Percentiles rank a stretch among this genome's conserved stretches.
Evolutionary conservation across 345 rosid species (phyloP).

Genomic region (Linum usitatissimum): DNA sequence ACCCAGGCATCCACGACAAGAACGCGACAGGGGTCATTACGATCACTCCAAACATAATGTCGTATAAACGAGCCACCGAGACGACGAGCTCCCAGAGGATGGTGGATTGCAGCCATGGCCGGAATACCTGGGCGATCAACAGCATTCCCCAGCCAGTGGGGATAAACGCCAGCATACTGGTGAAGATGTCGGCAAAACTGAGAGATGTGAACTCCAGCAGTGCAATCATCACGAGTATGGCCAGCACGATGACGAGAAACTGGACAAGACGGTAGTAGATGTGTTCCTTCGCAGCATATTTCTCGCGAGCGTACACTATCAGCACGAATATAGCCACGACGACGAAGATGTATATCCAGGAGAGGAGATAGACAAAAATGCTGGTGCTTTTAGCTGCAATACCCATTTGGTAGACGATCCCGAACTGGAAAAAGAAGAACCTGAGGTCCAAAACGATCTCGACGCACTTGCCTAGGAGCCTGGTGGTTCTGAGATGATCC

Average conservation of each 20-base stretch:
- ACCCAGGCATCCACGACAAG: slow-evolving; percentile 89
- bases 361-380: slow-evolving; percentile 63
- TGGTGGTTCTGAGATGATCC: slow-evolving; percentile 76
- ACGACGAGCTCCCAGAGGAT: slow-evolving; percentile 61
- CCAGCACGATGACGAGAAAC: slow-evolving; percentile 56
- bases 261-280: slow-evolving; percentile 79
- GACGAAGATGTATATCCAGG: slow-evolving; percentile 61
- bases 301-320: slow-evolving; percentile 54
- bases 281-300: slow-evolving; percentile 66
- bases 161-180: slow-evolving; percentile 73
- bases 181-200: slow-evolving; percentile 49
- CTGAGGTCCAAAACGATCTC: slow-evolving; percentile 84
- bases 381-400: slow-evolving; percentile 44
- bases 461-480: slow-evolving; percentile 62
- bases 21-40: slow-evolving; percentile 79
- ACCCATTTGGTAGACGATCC: slow-evolving; percentile 71
- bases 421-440: slow-evolving; percentile 84
- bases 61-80: slow-evolving; percentile 75
- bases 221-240: slow-evolving; percentile 45
- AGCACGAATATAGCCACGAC: slow-evolving; percentile 44
- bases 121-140: slow-evolving; percentile 67
- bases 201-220: slow-evolving; percentile 58
- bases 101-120: slow-evolving; percentile 49
- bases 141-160: slow-evolving; percentile 91
- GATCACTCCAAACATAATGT: slow-evolving; percentile 64